phyloP scores from a whole-genome alignment of 2,329 filamentous ascomycete species.

The Alternaria dauci region DNA sequence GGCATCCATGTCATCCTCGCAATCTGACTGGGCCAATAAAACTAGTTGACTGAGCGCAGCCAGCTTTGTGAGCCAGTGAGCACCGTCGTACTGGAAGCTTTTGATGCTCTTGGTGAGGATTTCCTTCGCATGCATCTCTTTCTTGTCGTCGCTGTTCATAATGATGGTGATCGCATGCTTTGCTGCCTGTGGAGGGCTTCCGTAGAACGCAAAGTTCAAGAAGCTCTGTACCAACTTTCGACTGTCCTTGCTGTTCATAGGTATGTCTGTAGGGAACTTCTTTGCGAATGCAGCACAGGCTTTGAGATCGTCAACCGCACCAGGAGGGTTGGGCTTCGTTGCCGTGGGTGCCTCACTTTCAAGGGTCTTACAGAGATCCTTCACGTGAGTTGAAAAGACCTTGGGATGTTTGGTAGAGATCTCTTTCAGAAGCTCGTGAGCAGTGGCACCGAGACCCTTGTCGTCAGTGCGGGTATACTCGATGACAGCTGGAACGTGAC shows the following conservation, averaged over 20 bases:
- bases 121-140: conserved; percentile 85
- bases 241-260: conserved; percentile 64
- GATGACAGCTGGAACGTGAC: conserved; percentile 90
- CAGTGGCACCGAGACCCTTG: conserved; percentile 76
- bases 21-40: conserved; percentile 75
- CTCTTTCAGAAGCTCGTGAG: conserved; percentile 89
- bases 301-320: conserved; percentile 89
- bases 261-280: conserved; percentile 84
- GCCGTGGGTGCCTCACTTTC: conserved; percentile 79
- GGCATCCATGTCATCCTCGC: conserved; percentile 73
- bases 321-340: conserved; percentile 71
- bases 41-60: conserved; percentile 78
- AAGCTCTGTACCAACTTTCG: conserved; percentile 83
- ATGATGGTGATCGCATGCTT: conserved; percentile 95
- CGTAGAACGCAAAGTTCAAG: conserved; percentile 82
- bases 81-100: conserved; percentile 74
- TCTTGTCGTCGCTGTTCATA: conserved; percentile 77
- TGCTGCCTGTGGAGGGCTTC: conserved; percentile 80
- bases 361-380: conserved; percentile 87
- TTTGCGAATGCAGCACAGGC: conserved; percentile 92
- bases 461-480: conserved; percentile 85
- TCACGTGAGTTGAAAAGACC: conserved; percentile 90
- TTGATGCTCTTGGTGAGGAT: conserved; percentile 79
- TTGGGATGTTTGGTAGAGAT: conserved; percentile 90
- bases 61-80: conserved; percentile 78